These are phyloP conservation scores for Pseudocercospora fijiensis DNA, from an alignment of 2,329 filamentous ascomycete genomes.

Conservation along the genomic window DNA sequence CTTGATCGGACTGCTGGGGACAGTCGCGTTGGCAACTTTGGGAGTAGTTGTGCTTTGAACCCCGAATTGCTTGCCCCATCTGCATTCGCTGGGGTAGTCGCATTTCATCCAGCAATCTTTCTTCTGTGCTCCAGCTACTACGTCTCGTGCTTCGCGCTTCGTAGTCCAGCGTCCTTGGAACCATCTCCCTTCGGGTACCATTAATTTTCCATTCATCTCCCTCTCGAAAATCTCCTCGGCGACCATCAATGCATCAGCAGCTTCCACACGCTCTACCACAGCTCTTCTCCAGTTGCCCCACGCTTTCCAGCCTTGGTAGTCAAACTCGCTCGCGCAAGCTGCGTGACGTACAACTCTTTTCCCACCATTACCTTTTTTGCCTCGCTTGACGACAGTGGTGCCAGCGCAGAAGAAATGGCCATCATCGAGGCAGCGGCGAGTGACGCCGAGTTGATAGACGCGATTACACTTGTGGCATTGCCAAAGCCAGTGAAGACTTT, in stretches of 20 bases:
- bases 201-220: slow-evolving; percentile 7
- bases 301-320: slow-evolving; percentile 53
- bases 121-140: slow-evolving; percentile 2
- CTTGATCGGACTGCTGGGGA: not conserved
- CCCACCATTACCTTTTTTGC: slow-evolving; percentile 32
- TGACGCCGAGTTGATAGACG: slow-evolving; percentile 51
- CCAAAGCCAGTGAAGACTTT: slow-evolving; percentile 52
- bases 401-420: slow-evolving; percentile 57
- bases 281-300: slow-evolving; percentile 47
- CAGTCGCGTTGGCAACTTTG: slow-evolving; percentile 1
- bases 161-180: slow-evolving; percentile 21
- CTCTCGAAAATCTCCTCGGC: slow-evolving; percentile 17
- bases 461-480: slow-evolving; percentile 53
- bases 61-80: slow-evolving; percentile 41
- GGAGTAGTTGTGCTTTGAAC: slow-evolving; percentile 24
- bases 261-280: slow-evolving; percentile 26
- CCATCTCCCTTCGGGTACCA: slow-evolving; percentile 23
- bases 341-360: slow-evolving; percentile 35
- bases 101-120: slow-evolving; percentile 48
- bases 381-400: slow-evolving; percentile 41
- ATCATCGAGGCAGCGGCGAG: slow-evolving; percentile 54
- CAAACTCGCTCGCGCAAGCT: slow-evolving; percentile 53
- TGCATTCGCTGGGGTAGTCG: slow-evolving; percentile 50
- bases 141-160: slow-evolving; percentile 10
- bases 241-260: slow-evolving; percentile 28